These are phyloP conservation scores for Scytalidium lignicola DNA, from an alignment of 2,329 filamentous ascomycete genomes.

Conservation along the genomic window DNA sequence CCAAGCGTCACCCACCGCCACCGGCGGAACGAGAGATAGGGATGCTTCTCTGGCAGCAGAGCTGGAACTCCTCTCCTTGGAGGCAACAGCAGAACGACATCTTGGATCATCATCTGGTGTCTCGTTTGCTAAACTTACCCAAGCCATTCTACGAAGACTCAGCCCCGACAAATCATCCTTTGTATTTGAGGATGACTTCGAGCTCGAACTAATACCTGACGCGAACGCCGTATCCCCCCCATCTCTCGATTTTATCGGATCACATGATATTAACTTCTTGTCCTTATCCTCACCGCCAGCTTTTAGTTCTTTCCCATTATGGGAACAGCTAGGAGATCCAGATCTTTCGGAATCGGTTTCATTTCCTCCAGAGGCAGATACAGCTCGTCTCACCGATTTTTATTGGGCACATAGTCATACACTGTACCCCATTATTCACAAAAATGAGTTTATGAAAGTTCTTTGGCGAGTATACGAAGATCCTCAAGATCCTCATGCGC, in stretches of 20 bases:
- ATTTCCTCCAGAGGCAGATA: constrained; percentile 21
- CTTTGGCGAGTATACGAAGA: constrained; percentile 27
- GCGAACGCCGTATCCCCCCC: constrained; percentile 3
- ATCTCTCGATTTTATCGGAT: constrained; percentile 22
- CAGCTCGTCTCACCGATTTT: constrained; percentile 32
- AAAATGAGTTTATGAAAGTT: constrained; percentile 29
- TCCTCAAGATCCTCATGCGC: constrained; percentile 23
- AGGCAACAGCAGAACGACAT: constrained; percentile 39
- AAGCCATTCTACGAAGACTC: constrained; percentile 35
- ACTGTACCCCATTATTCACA: constrained; percentile 38
- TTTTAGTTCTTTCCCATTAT: neutral
- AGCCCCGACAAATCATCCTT: constrained; percentile 38
- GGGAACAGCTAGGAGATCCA: constrained; percentile 9
- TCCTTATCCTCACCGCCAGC: neutral
- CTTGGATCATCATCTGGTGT: constrained; percentile 39
- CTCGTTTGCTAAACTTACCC: constrained; percentile 39
- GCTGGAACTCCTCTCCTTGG: constrained; percentile 34
- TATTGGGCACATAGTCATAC: constrained; percentile 44
- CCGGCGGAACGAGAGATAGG: constrained; percentile 5
- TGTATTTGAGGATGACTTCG: constrained; percentile 27
- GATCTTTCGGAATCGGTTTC: constrained; percentile 13
- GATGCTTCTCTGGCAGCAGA: constrained; percentile 27
- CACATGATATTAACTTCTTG: constrained; percentile 15
- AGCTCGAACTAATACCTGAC: neutral
- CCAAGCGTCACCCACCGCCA: neutral